These are phyloP conservation scores for Ophiocordyceps camponoti-leonardi DNA, from an alignment of 2,329 filamentous ascomycete species.

Conservation along the genomic window DNA sequence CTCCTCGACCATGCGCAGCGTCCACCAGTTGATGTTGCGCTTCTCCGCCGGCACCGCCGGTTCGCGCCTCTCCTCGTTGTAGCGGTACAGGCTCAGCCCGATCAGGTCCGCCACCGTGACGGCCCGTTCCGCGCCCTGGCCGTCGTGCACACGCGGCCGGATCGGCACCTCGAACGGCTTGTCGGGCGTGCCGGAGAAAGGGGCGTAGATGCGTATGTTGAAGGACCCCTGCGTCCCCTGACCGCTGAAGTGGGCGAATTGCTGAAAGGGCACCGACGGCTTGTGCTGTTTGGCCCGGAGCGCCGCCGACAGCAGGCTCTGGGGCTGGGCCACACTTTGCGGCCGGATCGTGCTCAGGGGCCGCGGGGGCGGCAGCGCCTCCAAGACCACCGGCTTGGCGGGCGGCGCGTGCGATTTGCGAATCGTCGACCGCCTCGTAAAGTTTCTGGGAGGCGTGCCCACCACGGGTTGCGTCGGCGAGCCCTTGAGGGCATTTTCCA, in stretches of 20 bases:
- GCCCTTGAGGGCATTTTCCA: slow-evolving; percentile 37
- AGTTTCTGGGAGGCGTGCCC: slow-evolving; percentile 44
- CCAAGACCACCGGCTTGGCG: slow-evolving; percentile 37
- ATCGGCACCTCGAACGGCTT: slow-evolving; percentile 58
- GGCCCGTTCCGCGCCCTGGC: slow-evolving; percentile 39
- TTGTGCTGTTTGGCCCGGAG: slow-evolving; percentile 56
- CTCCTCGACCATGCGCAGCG: slow-evolving; percentile 67
- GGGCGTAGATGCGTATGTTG: slow-evolving; percentile 59
- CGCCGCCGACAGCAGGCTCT: slow-evolving; percentile 54
- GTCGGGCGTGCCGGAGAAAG: slow-evolving; percentile 47
- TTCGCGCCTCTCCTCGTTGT: slow-evolving; percentile 58
- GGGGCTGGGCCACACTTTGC: slow-evolving; percentile 49
- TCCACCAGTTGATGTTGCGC: slow-evolving; percentile 68
- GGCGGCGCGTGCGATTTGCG: slow-evolving; percentile 38
- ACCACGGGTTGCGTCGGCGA: slow-evolving; percentile 41
- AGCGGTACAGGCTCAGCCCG: slow-evolving; percentile 60
- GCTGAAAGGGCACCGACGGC: slow-evolving; percentile 55
- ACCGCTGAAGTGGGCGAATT: slow-evolving; percentile 59
- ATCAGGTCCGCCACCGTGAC: slow-evolving; percentile 70
- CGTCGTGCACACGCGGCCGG: slow-evolving; percentile 49
- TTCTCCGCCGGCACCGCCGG: slow-evolving; percentile 48
- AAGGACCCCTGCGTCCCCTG: slow-evolving; percentile 64
- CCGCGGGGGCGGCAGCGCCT: slow-evolving; percentile 53
- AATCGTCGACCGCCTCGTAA: slow-evolving; percentile 45
- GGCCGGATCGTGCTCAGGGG: slow-evolving; percentile 47